Evolutionary conservation across 2,329 filamentous ascomycete genomes (phyloP), one percentile per base, ranked within the genome.

Genomic region (Aspergillus viridinutans): DNA sequence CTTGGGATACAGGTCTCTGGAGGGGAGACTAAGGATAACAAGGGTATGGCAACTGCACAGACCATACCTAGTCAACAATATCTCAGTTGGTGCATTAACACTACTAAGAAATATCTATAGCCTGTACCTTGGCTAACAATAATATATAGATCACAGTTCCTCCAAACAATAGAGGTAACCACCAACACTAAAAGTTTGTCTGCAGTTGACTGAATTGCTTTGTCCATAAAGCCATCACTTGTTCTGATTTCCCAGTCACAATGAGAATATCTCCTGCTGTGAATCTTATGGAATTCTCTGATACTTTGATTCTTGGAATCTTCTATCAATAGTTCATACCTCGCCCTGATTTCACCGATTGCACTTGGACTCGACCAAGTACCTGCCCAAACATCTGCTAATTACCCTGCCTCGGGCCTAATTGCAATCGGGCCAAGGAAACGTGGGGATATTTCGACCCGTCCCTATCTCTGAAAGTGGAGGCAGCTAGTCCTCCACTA

Each of bases 401-500:
- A 43, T 43, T 43, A 5, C 17, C 40, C 40, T 43, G 40, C n/a
- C 10, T 43, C 7, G 40, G 40, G n/a, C 3, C 40, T 45, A 45
- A 4, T 45, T 45, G 20, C 20, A 23, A 47, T 17, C 23, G 38
- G 17, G 23, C 49, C 49, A 57, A 55, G 57, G 45, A 60, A 60
- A 61, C 60, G 60, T 62, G 60, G 58, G 56, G 57, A 55, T 21
- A 25, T 47, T 20, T 56, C 25, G 47, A 50, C 50, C 43, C 42
- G 53, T 54, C 52, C 45, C 50, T 55, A 49, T 53, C 43, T 48
- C 35, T 43, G 38, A 52, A 35, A 53, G 61, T 61, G 61, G 60
- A 64, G 56, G 58, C 54, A 43, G 25, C 61, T 35, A 57, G 54
- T 54, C 59, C 53, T 56, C 62, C 56, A 59, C 59, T 57, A 58